Conservation (phyloP, 352 stramenopile species). For the Globisporangium yorkense region DNA sequence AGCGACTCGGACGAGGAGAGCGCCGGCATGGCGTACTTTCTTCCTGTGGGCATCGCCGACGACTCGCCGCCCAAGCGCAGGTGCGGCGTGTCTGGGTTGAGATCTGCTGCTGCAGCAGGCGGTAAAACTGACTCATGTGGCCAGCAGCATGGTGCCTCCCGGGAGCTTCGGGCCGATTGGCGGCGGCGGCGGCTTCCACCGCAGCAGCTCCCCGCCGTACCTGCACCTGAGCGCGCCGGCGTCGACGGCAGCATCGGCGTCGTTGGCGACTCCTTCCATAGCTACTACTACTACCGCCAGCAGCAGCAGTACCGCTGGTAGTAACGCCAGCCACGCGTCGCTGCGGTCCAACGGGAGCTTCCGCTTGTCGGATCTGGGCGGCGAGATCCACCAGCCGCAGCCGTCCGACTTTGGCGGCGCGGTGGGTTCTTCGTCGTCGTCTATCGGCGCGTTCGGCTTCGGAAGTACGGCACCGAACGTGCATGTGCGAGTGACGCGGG, state of each 20-base stretch:
- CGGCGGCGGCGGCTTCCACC: constrained; percentile 13
- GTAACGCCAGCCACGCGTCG: neutral
- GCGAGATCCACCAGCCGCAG: constrained; percentile 40
- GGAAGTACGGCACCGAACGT: constrained; percentile 18
- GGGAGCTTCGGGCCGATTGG: constrained; percentile 47
- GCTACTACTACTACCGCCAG: neutral
- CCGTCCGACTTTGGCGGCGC: constrained; percentile 13
- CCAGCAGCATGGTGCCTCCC: constrained; percentile 4
- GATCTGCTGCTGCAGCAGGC: neutral
- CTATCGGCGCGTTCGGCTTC: constrained; percentile 29
- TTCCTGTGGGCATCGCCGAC: constrained; percentile 79
- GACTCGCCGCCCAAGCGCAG: constrained; percentile 71
- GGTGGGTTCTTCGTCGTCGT: constrained; percentile 2
- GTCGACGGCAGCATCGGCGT: neutral
- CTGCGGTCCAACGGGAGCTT: constrained; percentile 19
- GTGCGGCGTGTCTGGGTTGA: constrained; percentile 17
- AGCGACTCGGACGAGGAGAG: constrained; percentile 54
- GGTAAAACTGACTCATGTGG: too few relatives aligned
- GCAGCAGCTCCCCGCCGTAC: constrained; percentile 12
- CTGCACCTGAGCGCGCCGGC: constrained; percentile 3
- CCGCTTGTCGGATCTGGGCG: constrained; percentile 50
- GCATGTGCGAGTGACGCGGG: neutral
- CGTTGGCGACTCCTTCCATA: neutral
- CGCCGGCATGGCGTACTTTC: constrained; percentile 66
- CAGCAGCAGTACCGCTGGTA: neutral